Conservation (phyloP, 2,329 filamentous ascomycete species). For the Verticillium nubilum region DNA sequence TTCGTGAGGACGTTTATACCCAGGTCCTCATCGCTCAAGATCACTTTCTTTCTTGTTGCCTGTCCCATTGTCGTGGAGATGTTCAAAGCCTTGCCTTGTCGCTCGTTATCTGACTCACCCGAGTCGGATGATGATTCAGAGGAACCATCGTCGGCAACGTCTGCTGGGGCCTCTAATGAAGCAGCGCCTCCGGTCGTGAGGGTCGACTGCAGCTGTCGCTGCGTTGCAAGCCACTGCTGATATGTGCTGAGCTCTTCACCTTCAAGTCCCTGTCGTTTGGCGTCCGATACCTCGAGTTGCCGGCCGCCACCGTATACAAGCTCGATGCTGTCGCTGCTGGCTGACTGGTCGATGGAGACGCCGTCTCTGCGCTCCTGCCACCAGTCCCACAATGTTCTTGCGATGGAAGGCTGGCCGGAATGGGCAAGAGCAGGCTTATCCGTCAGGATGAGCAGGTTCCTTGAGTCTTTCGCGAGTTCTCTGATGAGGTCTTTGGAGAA, state of each 20-base stretch:
- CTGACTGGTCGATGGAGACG: conserved; percentile 50
- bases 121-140: conserved; percentile 82
- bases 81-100: conserved; percentile 88
- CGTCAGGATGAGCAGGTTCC: conserved; percentile 83
- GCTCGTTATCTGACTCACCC: conserved; percentile 83
- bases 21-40: conserved; percentile 81
- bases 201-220: conserved; percentile 80
- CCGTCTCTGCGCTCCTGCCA: conserved; percentile 66
- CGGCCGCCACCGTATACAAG: conserved; percentile 61
- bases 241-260: conserved; percentile 75
- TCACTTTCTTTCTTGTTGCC: conserved; percentile 77
- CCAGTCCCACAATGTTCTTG: conserved; percentile 73
- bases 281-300: conserved; percentile 55
- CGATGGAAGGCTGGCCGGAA: conserved; percentile 51
- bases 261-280: conserved; percentile 60
- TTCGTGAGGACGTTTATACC: conserved; percentile 88
- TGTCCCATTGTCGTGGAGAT: conserved; percentile 81
- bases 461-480: conserved; percentile 66
- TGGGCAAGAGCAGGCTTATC: conserved; percentile 56
- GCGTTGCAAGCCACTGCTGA: conserved; percentile 86
- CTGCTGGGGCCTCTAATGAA: conserved; percentile 62
- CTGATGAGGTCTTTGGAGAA: conserved; percentile 80
- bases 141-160: conserved; percentile 76
- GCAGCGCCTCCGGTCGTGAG: conserved; percentile 64
- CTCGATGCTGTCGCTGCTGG: conserved; percentile 54